Evolutionary conservation across 225 moss, liverwort and hornwort genomes (phyloP).

Genomic region (Sphagnum tenellum): DNA sequence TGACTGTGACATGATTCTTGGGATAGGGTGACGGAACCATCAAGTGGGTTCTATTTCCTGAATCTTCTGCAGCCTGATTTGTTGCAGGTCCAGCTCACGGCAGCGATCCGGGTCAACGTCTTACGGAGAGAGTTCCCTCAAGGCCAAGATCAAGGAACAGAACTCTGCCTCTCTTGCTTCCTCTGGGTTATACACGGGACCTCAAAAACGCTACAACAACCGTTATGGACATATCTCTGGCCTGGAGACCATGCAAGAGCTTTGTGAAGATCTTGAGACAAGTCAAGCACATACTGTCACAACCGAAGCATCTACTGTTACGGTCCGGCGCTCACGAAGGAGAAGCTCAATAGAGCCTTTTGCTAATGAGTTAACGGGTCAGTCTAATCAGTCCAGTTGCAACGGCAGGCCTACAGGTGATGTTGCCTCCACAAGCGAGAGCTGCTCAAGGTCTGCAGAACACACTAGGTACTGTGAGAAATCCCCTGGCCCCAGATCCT

Average conservation of each 20-base stretch:
- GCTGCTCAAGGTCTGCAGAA: conserved; percentile 19
- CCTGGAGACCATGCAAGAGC: conserved; percentile 53
- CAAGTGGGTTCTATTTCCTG: not conserved
- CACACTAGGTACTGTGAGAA: conserved; percentile 24
- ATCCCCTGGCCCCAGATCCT: conserved; percentile 14
- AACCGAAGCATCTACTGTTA: conserved; percentile 7
- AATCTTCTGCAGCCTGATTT: not conserved
- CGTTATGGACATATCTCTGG: conserved; percentile 51
- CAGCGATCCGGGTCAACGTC: conserved; percentile 18
- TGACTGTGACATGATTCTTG: not conserved
- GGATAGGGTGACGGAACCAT: not conserved
- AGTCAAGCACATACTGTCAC: too few relatives aligned
- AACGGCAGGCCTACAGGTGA: conserved; percentile 17
- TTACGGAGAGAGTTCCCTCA: conserved; percentile 26
- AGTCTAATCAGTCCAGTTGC: conserved; percentile 10
- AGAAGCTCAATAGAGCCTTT: conserved; percentile 6
- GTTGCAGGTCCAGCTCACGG: conserved; percentile 19
- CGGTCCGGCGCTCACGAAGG: conserved; percentile 20
- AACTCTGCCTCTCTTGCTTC: conserved; percentile 18
- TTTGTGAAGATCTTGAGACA: conserved; percentile 30
- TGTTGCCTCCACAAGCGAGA: conserved; percentile 24
- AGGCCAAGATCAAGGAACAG: conserved; percentile 24
- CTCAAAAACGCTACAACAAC: conserved; percentile 40
- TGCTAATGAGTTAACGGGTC: conserved; percentile 18
- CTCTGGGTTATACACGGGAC: conserved; percentile 7